phyloP scores from a whole-genome alignment of 768 basidiomycete species.

The Termitomyces sp. region DNA sequence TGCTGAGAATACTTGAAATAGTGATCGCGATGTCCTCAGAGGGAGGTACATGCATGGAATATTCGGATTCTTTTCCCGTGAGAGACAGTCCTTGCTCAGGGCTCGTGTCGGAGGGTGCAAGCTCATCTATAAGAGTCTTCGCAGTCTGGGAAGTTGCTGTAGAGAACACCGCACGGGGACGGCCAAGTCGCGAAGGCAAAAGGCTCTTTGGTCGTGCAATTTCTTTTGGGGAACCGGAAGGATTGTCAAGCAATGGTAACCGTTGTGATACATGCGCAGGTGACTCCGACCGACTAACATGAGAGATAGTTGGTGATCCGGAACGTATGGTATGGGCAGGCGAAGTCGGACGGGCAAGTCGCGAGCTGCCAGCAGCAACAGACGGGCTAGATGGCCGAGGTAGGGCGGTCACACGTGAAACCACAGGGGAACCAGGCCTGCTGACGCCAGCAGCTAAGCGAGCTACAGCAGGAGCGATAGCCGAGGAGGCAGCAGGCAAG shows the following conservation, averaged over 20 bases:
- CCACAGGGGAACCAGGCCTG: constrained; percentile 36
- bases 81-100: constrained; percentile 1
- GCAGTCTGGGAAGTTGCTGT: constrained; percentile 15
- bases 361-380: constrained; percentile 21
- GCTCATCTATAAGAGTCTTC: constrained; percentile 20
- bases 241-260: constrained; percentile 17
- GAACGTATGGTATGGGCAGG: constrained; percentile 36
- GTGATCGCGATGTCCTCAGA: constrained; percentile 68
- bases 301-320: constrained; percentile 35
- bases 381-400: constrained; percentile 26
- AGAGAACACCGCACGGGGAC: constrained; percentile 50
- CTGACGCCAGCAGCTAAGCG: constrained; percentile 44
- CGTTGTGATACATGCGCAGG: constrained; percentile 33
- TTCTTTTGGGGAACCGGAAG: constrained; percentile 34
- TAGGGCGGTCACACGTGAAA: constrained; percentile 12
- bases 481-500: constrained; percentile 17
- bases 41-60: constrained; percentile 25
- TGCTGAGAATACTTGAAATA: constrained; percentile 87
- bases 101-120: neutral
- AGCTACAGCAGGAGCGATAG: constrained; percentile 35
- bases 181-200: constrained; percentile 70
- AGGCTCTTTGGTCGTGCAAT: constrained; percentile 58
- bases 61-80: constrained; percentile 18
- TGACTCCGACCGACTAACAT: constrained; percentile 34
- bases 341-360: constrained; percentile 42